Conservation (phyloP, 2,329 filamentous ascomycete species). For the Mycosphaerella sp. region DNA sequence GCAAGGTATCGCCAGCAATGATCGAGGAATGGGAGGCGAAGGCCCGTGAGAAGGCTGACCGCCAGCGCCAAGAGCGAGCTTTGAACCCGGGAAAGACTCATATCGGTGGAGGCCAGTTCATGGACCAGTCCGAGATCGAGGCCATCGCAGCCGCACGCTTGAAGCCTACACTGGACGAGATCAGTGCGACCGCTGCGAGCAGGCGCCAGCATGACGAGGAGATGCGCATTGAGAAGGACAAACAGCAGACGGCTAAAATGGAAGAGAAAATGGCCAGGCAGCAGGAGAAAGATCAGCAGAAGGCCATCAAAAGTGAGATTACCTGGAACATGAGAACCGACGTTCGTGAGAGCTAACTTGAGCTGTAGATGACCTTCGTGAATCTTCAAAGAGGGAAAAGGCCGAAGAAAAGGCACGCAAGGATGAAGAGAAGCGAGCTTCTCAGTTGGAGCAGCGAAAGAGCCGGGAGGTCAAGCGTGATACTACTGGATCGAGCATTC, state of each 20-base stretch:
- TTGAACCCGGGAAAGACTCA: constrained; percentile 54
- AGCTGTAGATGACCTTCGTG: constrained; percentile 49
- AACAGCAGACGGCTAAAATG: constrained; percentile 54
- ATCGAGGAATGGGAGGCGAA: constrained; percentile 73
- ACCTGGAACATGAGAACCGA: too few species aligned
- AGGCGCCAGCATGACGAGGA: constrained; percentile 62
- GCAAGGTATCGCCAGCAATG: constrained; percentile 61
- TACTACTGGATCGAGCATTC: not conserved
- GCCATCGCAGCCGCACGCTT: constrained; percentile 69
- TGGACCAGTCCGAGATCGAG: constrained; percentile 72
- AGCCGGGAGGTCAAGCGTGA: constrained; percentile 29
- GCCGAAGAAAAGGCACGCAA: constrained; percentile 47
- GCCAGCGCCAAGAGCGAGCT: constrained; percentile 56
- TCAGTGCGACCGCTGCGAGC: constrained; percentile 68
- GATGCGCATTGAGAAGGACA: constrained; percentile 57
- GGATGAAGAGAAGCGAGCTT: constrained; percentile 47
- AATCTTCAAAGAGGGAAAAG: constrained; percentile 41
- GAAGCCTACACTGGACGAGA: constrained; percentile 78
- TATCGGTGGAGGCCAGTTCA: constrained; percentile 73
- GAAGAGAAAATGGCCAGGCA: constrained; percentile 48
- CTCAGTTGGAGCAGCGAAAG: constrained; percentile 50
- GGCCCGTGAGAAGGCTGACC: constrained; percentile 62
- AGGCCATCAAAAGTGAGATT: constrained; percentile 51
- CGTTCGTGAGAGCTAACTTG: constrained; percentile 10
- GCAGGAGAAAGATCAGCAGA: constrained; percentile 42